A percentile compares a stretch with the other conserved stretches of the same genome.
These are phyloP conservation scores for Saccharomycopsis fermentans DNA, from an alignment of 805 yeast genomes.

Conservation along the genomic window DNA sequence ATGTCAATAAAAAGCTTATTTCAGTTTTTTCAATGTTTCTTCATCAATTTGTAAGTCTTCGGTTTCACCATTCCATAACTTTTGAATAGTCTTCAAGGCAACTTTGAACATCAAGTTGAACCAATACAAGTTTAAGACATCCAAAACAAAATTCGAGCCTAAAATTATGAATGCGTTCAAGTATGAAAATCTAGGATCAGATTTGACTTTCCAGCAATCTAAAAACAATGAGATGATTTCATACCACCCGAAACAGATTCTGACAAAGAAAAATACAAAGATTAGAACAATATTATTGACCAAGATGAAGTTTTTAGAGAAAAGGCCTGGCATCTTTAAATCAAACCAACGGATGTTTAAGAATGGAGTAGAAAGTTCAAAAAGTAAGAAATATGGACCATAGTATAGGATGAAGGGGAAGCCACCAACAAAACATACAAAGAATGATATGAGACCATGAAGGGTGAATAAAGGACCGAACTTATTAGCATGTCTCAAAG, in stretches of 20 bases:
- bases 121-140: constrained; percentile 66
- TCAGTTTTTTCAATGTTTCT: constrained; percentile 7
- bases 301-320: constrained; percentile 39
- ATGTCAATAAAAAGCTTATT: neutral
- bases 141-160: constrained; percentile 47
- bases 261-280: constrained; percentile 53
- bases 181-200: constrained; percentile 34
- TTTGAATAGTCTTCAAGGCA: constrained; percentile 38
- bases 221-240: constrained; percentile 42
- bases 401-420: constrained; percentile 67
- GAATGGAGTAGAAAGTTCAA: constrained; percentile 83
- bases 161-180: constrained; percentile 28
- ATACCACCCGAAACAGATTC: constrained; percentile 77
- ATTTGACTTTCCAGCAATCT: constrained; percentile 36
- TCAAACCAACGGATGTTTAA: constrained; percentile 85
- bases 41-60: constrained; percentile 14
- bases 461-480: constrained; percentile 61
- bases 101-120: constrained; percentile 65
- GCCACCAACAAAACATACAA: constrained; percentile 55
- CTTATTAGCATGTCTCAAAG: constrained; percentile 43
- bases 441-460: constrained; percentile 71
- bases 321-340: constrained; percentile 52
- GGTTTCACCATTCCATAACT: constrained; percentile 21
- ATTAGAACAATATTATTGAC: constrained; percentile 62
- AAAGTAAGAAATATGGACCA: constrained; percentile 68